These are phyloP conservation scores for Monosporascus sp. DNA, from an alignment of 2,329 filamentous ascomycete species.

Conservation along the genomic window DNA sequence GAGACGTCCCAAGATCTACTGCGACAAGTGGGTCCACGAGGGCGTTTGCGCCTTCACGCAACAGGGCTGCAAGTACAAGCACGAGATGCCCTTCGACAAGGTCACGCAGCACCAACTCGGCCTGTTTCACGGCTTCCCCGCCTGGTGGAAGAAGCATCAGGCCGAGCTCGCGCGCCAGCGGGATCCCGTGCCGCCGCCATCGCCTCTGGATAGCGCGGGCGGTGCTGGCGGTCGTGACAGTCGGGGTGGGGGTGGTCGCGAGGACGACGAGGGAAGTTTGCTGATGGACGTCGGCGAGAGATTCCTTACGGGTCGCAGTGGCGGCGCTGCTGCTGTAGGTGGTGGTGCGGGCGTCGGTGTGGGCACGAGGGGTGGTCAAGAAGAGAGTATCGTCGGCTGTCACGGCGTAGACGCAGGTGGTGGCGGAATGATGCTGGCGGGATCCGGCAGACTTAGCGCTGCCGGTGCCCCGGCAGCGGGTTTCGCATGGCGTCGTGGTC, in stretches of 20 bases:
- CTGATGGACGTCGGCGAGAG: too few relatives aligned
- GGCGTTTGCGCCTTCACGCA: slow-evolving; percentile 81
- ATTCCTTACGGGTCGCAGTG: too few relatives aligned
- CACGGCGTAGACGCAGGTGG: too few relatives aligned
- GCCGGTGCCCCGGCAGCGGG: neutral
- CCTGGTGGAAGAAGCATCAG: slow-evolving; percentile 54
- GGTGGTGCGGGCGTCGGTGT: neutral
- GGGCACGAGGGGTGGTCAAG: neutral
- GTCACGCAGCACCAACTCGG: slow-evolving; percentile 64
- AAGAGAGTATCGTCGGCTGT: too few relatives aligned
- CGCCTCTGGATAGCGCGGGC: slow-evolving; percentile 1
- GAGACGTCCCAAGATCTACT: slow-evolving; percentile 61
- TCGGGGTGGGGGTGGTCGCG: slow-evolving; percentile 1
- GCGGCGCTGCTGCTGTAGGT: neutral
- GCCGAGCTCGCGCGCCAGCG: slow-evolving; percentile 35
- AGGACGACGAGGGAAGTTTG: neutral
- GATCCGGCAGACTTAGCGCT: neutral
- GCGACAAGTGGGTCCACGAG: slow-evolving; percentile 84
- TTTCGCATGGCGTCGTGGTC: neutral
- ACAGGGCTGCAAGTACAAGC: slow-evolving; percentile 82
- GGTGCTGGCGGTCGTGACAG: slow-evolving; percentile 1
- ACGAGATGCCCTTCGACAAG: slow-evolving; percentile 75
- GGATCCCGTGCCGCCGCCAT: slow-evolving; percentile 8
- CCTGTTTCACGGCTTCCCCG: slow-evolving; percentile 58
- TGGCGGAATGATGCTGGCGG: too few relatives aligned